phyloP scores from a whole-genome alignment of 2,329 filamentous ascomycete species.

The Alternaria angustiovoidea region DNA sequence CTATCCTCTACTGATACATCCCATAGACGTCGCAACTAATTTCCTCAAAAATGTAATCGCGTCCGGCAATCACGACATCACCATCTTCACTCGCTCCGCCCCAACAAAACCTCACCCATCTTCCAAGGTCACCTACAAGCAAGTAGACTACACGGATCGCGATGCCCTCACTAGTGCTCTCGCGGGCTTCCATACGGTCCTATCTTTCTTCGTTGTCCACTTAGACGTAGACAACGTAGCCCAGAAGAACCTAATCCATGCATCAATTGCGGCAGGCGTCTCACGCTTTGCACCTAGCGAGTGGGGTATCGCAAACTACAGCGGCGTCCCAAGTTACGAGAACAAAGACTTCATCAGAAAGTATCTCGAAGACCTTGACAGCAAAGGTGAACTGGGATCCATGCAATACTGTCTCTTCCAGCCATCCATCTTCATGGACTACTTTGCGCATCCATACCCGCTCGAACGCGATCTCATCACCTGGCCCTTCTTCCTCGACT shows the following conservation, averaged over 20 bases:
- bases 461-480: slow-evolving; percentile 56
- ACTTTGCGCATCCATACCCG: slow-evolving; percentile 61
- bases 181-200: slow-evolving; percentile 57
- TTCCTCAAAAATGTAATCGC: slow-evolving; percentile 61
- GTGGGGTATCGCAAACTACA: slow-evolving; percentile 39
- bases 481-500: slow-evolving; percentile 47
- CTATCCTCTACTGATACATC: not conserved
- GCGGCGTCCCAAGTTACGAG: slow-evolving; percentile 58
- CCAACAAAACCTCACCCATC: slow-evolving; percentile 14
- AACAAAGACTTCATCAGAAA: slow-evolving; percentile 60
- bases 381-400: slow-evolving; percentile 58
- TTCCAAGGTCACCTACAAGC: slow-evolving; percentile 51
- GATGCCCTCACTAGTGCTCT: slow-evolving; percentile 51
- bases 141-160: slow-evolving; percentile 57
- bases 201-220: slow-evolving; percentile 54
- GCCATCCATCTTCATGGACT: slow-evolving; percentile 63
- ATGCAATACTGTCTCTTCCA: slow-evolving; percentile 67
- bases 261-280: slow-evolving; percentile 40
- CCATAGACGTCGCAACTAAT: slow-evolving; percentile 61
- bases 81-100: slow-evolving; percentile 58
- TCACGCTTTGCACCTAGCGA: slow-evolving; percentile 43
- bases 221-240: slow-evolving; percentile 31
- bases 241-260: slow-evolving; percentile 46
- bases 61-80: slow-evolving; percentile 61
- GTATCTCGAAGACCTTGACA: slow-evolving; percentile 60